Evolutionary conservation across 257 asterid species (phyloP).

Genomic region (Misopates orontium): DNA sequence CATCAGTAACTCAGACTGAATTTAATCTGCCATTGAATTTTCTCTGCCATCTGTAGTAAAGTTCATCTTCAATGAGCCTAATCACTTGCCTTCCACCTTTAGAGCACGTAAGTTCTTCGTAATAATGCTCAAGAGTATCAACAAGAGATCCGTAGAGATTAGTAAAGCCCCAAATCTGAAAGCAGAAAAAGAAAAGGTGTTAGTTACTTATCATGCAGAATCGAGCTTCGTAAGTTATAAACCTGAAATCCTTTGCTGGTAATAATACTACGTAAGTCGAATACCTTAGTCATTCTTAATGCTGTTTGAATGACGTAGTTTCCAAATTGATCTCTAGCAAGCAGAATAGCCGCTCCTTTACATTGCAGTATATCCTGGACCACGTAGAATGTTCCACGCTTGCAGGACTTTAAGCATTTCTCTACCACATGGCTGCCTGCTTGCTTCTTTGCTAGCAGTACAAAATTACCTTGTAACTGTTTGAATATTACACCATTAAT

Average conservation of each 20-base stretch:
- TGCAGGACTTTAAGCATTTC: constrained; percentile 39
- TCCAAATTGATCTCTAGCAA: constrained; percentile 39
- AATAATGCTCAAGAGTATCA: not conserved
- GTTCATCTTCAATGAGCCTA: too few species aligned
- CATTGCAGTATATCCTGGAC: constrained; percentile 26
- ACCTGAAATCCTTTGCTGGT: too few species aligned
- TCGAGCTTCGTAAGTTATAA: too few species aligned
- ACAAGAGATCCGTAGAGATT: constrained; percentile 1
- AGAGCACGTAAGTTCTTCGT: not conserved
- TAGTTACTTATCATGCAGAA: too few species aligned
- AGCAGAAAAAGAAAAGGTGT: too few species aligned
- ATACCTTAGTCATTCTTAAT: constrained; percentile 27
- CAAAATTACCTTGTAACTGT: constrained; percentile 21
- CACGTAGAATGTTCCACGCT: constrained; percentile 13
- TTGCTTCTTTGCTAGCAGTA: constrained; percentile 27
- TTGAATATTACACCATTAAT: not conserved
- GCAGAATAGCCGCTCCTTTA: constrained; percentile 5
- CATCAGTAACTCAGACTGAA: too few species aligned
- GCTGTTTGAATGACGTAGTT: constrained; percentile 51
- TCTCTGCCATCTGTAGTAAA: too few species aligned
- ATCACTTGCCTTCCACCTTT: constrained; percentile 8
- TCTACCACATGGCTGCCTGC: constrained; percentile 48
- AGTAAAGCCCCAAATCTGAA: not conserved
- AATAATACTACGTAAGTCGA: too few species aligned
- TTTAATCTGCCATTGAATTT: too few species aligned